Conservation (phyloP, 352 stramenopile genomes). For the Phytophthora constricta region DNA sequence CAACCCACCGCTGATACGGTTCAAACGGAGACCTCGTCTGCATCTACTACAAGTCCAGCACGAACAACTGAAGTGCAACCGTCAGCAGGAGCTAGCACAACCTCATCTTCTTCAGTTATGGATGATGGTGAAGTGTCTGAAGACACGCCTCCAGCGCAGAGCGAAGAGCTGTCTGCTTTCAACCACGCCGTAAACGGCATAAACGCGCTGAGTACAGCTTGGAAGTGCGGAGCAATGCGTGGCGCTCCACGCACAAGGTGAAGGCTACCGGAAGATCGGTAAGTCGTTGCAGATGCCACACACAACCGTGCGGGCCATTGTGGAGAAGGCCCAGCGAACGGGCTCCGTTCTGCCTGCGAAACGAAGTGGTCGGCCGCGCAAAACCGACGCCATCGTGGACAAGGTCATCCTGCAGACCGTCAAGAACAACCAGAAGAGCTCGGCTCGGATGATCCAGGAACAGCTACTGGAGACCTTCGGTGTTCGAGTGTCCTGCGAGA, state of each 20-base stretch:
- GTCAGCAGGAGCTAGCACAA: neutral
- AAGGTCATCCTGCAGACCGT: conserved; percentile 72
- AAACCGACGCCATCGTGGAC: conserved; percentile 71
- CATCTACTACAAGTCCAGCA: neutral
- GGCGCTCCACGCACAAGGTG: conserved; percentile 49
- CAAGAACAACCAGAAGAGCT: conserved; percentile 62
- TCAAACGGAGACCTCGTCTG: neutral
- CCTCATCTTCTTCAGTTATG: neutral
- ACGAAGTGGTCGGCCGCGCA: conserved; percentile 63
- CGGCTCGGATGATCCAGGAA: conserved; percentile 64
- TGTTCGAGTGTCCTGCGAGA: conserved; percentile 74
- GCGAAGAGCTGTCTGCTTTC: neutral
- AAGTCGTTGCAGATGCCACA: conserved; percentile 70
- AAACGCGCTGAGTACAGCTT: conserved; percentile 71
- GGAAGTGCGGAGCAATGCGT: conserved; percentile 66
- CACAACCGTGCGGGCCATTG: conserved; percentile 75
- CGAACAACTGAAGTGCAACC: neutral
- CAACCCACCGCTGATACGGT: neutral
- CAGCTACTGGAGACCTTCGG: conserved; percentile 52
- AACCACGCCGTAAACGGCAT: conserved; percentile 10
- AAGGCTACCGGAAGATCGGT: conserved; percentile 68
- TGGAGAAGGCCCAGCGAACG: conserved; percentile 67
- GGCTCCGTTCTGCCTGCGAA: conserved; percentile 53
- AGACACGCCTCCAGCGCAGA: neutral
- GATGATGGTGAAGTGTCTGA: neutral